A percentile compares a stretch with the other conserved stretches of the same genome.
These are phyloP conservation scores for Fulvia fulva DNA, from an alignment of 2,329 filamentous ascomycete genomes.

Conservation along the genomic window DNA sequence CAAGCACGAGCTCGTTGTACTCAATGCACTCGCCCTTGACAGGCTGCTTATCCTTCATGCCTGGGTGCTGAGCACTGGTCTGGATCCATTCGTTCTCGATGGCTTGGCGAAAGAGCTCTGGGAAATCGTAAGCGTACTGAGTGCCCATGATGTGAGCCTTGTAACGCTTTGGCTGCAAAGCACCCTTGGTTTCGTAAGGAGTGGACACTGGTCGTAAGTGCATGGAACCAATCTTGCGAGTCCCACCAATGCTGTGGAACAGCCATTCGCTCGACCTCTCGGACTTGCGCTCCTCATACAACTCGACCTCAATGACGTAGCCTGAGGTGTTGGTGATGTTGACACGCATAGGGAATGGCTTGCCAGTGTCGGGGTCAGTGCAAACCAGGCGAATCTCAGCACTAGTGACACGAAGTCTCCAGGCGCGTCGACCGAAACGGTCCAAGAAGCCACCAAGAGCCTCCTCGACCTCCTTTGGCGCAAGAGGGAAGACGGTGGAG, in stretches of 20 bases:
- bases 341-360: conserved; percentile 87
- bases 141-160: conserved; percentile 99
- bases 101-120: conserved; percentile 96
- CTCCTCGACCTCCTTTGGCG: conserved; percentile 85
- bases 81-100: conserved; percentile 92
- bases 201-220: conserved; percentile 87
- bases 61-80: conserved; percentile 68
- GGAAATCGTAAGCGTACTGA: conserved; percentile 99
- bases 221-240: conserved; percentile 91
- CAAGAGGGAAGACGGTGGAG: conserved; percentile 88
- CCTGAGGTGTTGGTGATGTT: conserved; percentile 98
- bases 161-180: conserved; percentile 97
- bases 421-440: conserved; percentile 88
- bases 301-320: conserved; percentile 94
- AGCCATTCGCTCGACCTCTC: conserved; percentile 93
- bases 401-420: conserved; percentile 93
- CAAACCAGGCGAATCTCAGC: conserved; percentile 98
- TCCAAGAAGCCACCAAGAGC: conserved; percentile 93
- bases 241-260: conserved; percentile 95
- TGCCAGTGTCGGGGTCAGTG: conserved; percentile 79
- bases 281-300: conserved; percentile 96
- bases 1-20: conserved; percentile 88
- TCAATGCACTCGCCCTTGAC: conserved; percentile 86
- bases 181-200: conserved; percentile 97
- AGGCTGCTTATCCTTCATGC: conserved; percentile 75